Evolutionary conservation across 148 eudicot genomes (phyloP).

Genomic region (Cornus controversa): DNA sequence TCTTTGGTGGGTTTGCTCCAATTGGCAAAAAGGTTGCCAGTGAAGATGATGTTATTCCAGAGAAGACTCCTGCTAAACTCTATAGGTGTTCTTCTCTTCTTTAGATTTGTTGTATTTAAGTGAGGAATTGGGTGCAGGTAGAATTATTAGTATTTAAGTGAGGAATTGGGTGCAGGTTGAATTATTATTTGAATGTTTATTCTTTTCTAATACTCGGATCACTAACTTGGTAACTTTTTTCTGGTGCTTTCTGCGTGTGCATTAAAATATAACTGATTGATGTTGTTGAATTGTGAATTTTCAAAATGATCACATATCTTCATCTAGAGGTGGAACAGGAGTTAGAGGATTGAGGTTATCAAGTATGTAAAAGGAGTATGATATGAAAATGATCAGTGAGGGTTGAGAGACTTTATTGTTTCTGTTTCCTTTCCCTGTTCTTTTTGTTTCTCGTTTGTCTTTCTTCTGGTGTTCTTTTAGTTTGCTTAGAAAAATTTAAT

Average conservation of each 20-base stretch:
- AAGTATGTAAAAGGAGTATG: not conserved
- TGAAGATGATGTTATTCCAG: conserved; percentile 87
- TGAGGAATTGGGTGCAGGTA: not conserved
- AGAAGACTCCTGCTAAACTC: conserved; percentile 71
- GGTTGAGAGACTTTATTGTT: not conserved
- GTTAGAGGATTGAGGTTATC: not conserved
- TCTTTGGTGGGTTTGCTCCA: conserved; percentile 99
- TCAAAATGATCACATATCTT: not conserved
- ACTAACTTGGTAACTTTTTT: not conserved
- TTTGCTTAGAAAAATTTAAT: too few relatives aligned
- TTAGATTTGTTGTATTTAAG: not conserved
- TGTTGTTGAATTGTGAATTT: too few relatives aligned
- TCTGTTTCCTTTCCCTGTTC: not conserved
- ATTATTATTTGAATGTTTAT: not conserved
- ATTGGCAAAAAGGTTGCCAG: conserved; percentile 77
- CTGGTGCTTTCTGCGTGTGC: not conserved
- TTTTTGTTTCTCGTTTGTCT: not conserved
- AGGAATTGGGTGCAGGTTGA: not conserved
- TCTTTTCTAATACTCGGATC: not conserved
- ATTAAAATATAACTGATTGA: not conserved
- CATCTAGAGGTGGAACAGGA: too few relatives aligned
- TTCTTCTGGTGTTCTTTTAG: not conserved
- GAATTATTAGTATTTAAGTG: not conserved
- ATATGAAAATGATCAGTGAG: not conserved
- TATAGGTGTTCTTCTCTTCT: conserved; percentile 47